phyloP scores from a whole-genome alignment of 192 early-diverging fungal species.

The Allomyces macrogynus region DNA sequence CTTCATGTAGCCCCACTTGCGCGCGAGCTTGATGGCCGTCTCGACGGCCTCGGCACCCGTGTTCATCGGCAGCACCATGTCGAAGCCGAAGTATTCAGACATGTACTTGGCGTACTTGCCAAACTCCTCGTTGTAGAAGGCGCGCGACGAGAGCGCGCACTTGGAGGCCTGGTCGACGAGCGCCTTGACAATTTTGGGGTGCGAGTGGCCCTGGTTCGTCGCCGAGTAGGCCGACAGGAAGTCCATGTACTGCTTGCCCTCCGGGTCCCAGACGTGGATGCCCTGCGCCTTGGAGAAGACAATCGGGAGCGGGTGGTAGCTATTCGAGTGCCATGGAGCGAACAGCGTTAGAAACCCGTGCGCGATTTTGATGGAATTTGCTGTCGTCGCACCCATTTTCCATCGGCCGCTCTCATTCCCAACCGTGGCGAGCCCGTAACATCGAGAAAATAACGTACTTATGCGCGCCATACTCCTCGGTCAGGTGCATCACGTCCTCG shows the following conservation, averaged over 20 bases:
- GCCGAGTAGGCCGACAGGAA: slow-evolving; percentile 71
- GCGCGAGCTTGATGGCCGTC: slow-evolving; percentile 91
- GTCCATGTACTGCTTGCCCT: slow-evolving; percentile 69
- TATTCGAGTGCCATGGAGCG: slow-evolving; percentile 6
- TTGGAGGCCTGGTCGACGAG: slow-evolving; percentile 72
- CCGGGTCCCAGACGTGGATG: slow-evolving; percentile 84
- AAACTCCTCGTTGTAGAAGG: slow-evolving; percentile 92
- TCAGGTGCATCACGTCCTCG: slow-evolving; percentile 41
- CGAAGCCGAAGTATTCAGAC: slow-evolving; percentile 78
- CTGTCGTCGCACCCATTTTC: neutral
- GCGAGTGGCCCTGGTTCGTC: slow-evolving; percentile 81
- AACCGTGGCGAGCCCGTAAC: neutral
- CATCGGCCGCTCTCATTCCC: neutral
- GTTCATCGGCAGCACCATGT: slow-evolving; percentile 99
- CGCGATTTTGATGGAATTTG: neutral
- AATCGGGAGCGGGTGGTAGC: slow-evolving; percentile 91
- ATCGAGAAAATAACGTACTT: slow-evolving; percentile 34
- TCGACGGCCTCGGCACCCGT: slow-evolving; percentile 97
- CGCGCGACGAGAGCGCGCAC: slow-evolving; percentile 74
- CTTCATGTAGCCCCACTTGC: slow-evolving; percentile 87
- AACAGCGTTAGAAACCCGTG: neutral
- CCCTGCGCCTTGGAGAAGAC: slow-evolving; percentile 77
- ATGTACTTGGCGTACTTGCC: slow-evolving; percentile 78
- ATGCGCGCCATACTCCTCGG: slow-evolving; percentile 80
- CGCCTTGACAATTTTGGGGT: slow-evolving; percentile 83